Conservation (phyloP, 352 stramenopile genomes). For the Globisporangium cederbergense region DNA sequence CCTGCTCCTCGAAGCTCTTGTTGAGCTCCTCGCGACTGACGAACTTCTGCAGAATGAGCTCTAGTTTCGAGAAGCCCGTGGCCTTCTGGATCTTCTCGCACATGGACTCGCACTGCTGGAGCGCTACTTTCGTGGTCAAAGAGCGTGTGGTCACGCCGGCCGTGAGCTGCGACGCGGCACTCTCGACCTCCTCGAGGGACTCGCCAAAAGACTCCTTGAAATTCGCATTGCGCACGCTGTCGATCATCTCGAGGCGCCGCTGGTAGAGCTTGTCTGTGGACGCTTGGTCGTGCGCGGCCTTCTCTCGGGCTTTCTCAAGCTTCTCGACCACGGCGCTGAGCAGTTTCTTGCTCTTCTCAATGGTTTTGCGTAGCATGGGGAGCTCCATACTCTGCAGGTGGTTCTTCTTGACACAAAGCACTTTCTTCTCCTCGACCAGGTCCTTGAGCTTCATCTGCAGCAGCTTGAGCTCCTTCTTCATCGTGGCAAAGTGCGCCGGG, state of each 20-base stretch:
- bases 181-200: constrained; percentile 25
- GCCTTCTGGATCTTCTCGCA: constrained; percentile 82
- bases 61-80: constrained; percentile 74
- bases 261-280: constrained; percentile 69
- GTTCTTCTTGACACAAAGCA: constrained; percentile 55
- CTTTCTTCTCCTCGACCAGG: constrained; percentile 61
- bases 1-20: constrained; percentile 77
- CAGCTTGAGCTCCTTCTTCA: constrained; percentile 69
- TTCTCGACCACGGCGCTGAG: constrained; percentile 63
- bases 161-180: constrained; percentile 23
- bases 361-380: constrained; percentile 41
- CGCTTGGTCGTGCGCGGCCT: constrained; percentile 64
- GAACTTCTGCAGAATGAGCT: constrained; percentile 80
- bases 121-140: constrained; percentile 61
- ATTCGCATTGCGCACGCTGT: constrained; percentile 38
- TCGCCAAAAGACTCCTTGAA: constrained; percentile 15
- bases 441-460: constrained; percentile 73
- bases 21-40: constrained; percentile 74
- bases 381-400: constrained; percentile 60
- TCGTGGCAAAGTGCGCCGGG: constrained; percentile 50
- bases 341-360: constrained; percentile 63
- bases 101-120: constrained; percentile 81
- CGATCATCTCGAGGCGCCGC: constrained; percentile 69
- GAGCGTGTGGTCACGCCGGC: constrained; percentile 45
- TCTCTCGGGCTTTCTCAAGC: constrained; percentile 54